A percentile compares a stretch with the other conserved stretches of the same genome.
phyloP scores from a whole-genome alignment of 495 filamentous ascomycete genomes.

The Penicillium dipodomyicola region DNA sequence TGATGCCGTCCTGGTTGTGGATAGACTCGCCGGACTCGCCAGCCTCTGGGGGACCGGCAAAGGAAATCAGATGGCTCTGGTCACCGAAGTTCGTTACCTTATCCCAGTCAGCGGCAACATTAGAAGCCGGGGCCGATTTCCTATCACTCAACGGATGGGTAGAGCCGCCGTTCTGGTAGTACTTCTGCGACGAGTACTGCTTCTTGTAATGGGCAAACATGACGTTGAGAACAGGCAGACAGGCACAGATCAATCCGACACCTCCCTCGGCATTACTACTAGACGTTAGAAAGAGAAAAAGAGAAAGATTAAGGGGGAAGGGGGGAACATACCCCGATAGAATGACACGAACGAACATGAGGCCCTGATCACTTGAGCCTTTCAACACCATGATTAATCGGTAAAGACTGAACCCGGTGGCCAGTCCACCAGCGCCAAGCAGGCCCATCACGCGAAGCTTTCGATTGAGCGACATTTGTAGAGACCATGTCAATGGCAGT shows the following conservation, averaged over 20 bases:
- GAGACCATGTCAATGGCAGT: constrained; percentile 45
- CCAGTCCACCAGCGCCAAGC: constrained; percentile 47
- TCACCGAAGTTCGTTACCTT: constrained; percentile 29
- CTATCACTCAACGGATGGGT: constrained; percentile 31
- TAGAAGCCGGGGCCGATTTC: constrained; percentile 20
- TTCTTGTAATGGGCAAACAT: constrained; percentile 30
- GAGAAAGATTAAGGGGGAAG: constrained; percentile 2
- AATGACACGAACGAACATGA: constrained; percentile 45
- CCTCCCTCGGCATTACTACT: constrained; percentile 46
- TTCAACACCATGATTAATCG: constrained; percentile 43
- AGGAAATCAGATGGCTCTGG: constrained; percentile 39
- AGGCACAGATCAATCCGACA: constrained; percentile 49
- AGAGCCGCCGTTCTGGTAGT: constrained; percentile 33
- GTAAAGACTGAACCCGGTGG: constrained; percentile 46
- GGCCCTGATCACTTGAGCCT: constrained; percentile 35
- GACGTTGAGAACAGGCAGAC: constrained; percentile 44
- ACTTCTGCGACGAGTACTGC: constrained; percentile 32
- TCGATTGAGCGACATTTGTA: constrained; percentile 47
- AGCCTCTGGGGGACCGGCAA: constrained; percentile 28
- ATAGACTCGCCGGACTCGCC: constrained; percentile 6
- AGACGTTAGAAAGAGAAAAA: constrained; percentile 1
- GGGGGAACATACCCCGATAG: constrained; percentile 46
- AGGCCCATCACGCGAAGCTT: constrained; percentile 48
- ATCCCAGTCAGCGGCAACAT: constrained; percentile 16
- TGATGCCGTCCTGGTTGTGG: constrained; percentile 26